Percentiles rank a stretch among this genome's conserved stretches.
Conservation (phyloP, 2,329 filamentous ascomycete species). For the Biscogniauxia sp. region DNA sequence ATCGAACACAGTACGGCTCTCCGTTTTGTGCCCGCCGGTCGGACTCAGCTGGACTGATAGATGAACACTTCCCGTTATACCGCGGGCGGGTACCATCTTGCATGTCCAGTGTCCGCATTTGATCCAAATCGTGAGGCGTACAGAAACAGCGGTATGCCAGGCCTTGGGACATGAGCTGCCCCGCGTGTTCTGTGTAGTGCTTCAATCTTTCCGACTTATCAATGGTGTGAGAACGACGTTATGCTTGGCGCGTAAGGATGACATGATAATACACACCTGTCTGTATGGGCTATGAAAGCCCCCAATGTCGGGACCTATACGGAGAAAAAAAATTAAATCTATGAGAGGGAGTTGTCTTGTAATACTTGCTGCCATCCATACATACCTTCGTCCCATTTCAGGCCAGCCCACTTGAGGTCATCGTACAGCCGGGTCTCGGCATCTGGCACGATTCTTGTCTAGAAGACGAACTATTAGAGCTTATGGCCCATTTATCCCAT, state of each 20-base stretch:
- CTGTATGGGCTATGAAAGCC: constrained; percentile 83
- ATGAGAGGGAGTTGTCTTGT: not conserved
- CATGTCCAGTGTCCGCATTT: constrained; percentile 62
- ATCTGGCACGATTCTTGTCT: constrained; percentile 78
- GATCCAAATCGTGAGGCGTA: constrained; percentile 65
- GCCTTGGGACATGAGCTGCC: constrained; percentile 65
- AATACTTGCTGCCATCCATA: not conserved
- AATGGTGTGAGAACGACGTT: constrained; percentile 1
- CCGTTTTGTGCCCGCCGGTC: constrained; percentile 65
- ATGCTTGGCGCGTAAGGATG: not conserved
- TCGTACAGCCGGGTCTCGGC: constrained; percentile 75
- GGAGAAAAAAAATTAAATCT: constrained; percentile 10
- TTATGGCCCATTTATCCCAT: not conserved
- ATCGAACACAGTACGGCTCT: constrained; percentile 73
- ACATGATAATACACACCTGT: constrained; percentile 56
- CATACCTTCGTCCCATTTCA: constrained; percentile 88
- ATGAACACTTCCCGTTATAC: constrained; percentile 67
- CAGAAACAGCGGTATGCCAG: constrained; percentile 95
- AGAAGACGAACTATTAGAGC: constrained; percentile 3
- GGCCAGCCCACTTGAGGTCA: constrained; percentile 83
- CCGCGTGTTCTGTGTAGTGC: constrained; percentile 69
- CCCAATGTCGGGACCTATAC: constrained; percentile 70
- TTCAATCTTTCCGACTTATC: constrained; percentile 71
- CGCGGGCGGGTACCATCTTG: constrained; percentile 43
- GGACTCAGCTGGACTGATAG: constrained; percentile 65